Base-by-base conservation (phyloP, 768 basidiomycete genomes). In the Hypsizygus marmoreus region DNA sequence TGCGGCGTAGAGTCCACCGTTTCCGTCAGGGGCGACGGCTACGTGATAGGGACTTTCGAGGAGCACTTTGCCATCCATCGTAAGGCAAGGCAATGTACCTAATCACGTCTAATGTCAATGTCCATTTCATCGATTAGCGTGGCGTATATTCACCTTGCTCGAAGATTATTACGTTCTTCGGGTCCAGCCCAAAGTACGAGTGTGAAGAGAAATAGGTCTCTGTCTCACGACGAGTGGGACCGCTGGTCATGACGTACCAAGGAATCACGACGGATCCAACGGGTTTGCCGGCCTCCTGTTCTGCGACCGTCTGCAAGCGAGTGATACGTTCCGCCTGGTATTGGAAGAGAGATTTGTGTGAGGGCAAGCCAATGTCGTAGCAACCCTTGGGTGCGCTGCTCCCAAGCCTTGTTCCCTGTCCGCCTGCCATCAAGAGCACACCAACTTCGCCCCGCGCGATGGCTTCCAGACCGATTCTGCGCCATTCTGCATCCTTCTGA, bases 201-300 rank as follows among this genome's bases (percentile, higher is more conserved):
- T 93, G 77, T 49, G 79, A 72, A 50, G 70, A 71, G 70, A 98
- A 97, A 76, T 87, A 98, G 20, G 70, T 71, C 65, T 91, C 89
- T 17, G 97, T 98, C 26, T 86, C 88, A 30, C 69, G 74, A 54
- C 93, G 82, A 26, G 97, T 99, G 29, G 95, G 97, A 17, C 95
- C 95, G 61, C 91, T 94, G 45, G 95, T 98, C 97, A 99, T 99
- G 60, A 99, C 84, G 71, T 97, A 98, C 97, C 97, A 98, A 28
- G 91, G 91, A 45, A 98, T 82, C 41, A 81, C 65, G 42, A 91
- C 88, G 1, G 81, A 79, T 38, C 79, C 81, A 13, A 68, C 62
- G 12, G 78, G 67, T 57, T 82, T 82, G 29, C 67, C 62, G 38
- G 57, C 63, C 50, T 79, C 71, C 28, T 75, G 62, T 62, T 81